Conservation (phyloP, 2,329 filamentous ascomycete genomes). For the Chrysoporthe austroafricana region DNA sequence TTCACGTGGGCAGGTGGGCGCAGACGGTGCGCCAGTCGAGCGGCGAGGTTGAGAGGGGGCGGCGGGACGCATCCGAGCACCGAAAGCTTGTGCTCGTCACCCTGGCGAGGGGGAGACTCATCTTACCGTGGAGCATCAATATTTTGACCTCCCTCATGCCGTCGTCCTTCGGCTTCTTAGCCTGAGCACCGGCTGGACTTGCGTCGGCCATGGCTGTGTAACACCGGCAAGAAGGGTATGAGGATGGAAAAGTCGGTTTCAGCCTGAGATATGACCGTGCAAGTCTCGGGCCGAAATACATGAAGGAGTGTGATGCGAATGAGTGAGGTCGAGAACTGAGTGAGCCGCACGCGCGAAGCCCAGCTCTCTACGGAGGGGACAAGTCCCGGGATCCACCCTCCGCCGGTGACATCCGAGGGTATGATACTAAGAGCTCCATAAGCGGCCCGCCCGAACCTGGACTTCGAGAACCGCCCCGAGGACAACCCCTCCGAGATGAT, state of each 20-base stretch:
- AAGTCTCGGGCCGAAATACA: slow-evolving; percentile 13
- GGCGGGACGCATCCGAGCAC: too few species aligned
- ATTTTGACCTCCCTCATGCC: slow-evolving; percentile 64
- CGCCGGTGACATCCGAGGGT: slow-evolving; percentile 3
- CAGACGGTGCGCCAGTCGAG: too few species aligned
- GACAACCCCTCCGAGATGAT: neutral
- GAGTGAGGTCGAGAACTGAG: neutral
- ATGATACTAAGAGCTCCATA: neutral
- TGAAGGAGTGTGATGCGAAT: neutral
- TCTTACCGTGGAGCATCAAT: slow-evolving; percentile 74
- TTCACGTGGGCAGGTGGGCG: neutral
- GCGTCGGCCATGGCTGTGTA: slow-evolving; percentile 20
- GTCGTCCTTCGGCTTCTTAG: slow-evolving; percentile 37
- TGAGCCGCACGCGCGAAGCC: neutral
- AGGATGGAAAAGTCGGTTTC: neutral
- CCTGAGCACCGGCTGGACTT: neutral
- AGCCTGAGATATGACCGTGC: neutral
- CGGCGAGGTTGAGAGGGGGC: too few species aligned
- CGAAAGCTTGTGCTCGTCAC: too few species aligned
- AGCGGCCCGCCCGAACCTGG: neutral
- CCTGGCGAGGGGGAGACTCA: neutral
- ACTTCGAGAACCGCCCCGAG: neutral
- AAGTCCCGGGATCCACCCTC: slow-evolving; percentile 1
- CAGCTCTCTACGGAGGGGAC: neutral
- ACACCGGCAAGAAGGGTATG: neutral